Evolutionary conservation across 2,329 filamentous ascomycete species (phyloP).

Genomic region (Fusarium coicis): DNA sequence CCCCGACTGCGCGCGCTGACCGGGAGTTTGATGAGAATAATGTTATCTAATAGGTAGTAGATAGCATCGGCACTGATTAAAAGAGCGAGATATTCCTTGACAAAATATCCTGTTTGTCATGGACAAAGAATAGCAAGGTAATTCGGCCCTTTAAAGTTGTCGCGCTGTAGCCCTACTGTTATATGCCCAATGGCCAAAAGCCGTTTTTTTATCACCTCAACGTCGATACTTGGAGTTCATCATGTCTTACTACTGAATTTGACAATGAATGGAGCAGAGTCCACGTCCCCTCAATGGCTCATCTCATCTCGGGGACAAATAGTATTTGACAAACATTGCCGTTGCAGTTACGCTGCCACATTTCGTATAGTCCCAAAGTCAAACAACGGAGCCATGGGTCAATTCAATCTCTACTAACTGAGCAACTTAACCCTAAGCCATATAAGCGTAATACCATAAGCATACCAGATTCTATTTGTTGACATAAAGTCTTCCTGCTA

Average conservation of each 20-base stretch:
- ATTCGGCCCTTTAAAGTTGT: neutral
- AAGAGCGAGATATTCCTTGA: too few relatives aligned
- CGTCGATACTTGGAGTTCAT: rapidly evolving
- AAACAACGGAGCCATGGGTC: neutral
- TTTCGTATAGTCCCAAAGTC: neutral
- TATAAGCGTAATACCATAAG: neutral
- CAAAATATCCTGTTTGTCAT: too few relatives aligned
- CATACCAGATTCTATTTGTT: rapidly evolving
- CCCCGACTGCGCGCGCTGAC: neutral
- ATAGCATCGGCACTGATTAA: too few relatives aligned
- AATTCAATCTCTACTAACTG: rapidly evolving
- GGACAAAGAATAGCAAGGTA: too few relatives aligned
- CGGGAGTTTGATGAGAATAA: slow-evolving; percentile 12
- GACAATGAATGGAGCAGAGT: rapidly evolving
- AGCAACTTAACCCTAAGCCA: rapidly evolving
- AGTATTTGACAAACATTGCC: rapidly evolving
- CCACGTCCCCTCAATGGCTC: neutral
- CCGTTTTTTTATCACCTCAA: neutral
- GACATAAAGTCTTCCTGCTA: rapidly evolving
- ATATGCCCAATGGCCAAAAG: neutral
- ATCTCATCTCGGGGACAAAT: neutral
- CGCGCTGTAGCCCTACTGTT: neutral
- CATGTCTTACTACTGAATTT: too few relatives aligned
- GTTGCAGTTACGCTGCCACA: rapidly evolving
- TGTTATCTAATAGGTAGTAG: neutral